These are phyloP conservation scores for Collariella sp. DNA, from an alignment of 495 filamentous ascomycete genomes.

Conservation along the genomic window DNA sequence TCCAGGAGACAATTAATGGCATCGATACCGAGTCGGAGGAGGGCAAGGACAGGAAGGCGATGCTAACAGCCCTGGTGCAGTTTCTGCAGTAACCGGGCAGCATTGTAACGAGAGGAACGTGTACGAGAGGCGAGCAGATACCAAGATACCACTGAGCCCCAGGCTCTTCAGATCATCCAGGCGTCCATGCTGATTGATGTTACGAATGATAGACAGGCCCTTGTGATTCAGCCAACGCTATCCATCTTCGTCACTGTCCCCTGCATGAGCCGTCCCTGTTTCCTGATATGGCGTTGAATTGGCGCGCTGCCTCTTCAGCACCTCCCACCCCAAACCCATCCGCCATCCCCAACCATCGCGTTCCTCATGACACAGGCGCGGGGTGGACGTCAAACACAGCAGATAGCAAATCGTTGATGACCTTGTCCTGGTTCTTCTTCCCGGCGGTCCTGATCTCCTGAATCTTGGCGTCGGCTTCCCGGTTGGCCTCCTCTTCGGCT, in stretches of 20 bases:
- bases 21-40: constrained; percentile 48
- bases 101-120: not conserved
- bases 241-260: too few relatives aligned
- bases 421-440: constrained; percentile 65
- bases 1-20: constrained; percentile 60
- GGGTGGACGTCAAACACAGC: constrained; percentile 51
- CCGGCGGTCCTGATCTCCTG: constrained; percentile 74
- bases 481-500: constrained; percentile 75
- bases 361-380: constrained; percentile 3
- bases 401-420: constrained; percentile 69
- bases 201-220: not conserved
- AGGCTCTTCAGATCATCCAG: not conserved
- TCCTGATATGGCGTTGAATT: not conserved
- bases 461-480: constrained; percentile 72
- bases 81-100: constrained; percentile 39
- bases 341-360: not conserved
- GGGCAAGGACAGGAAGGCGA: constrained; percentile 55
- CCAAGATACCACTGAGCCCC: constrained; percentile 18
- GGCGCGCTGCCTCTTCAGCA: not conserved
- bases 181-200: not conserved
- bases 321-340: not conserved
- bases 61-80: constrained; percentile 58
- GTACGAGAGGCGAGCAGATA: constrained; percentile 12
- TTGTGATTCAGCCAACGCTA: too few relatives aligned
- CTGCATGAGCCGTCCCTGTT: too few relatives aligned